phyloP scores from a whole-genome alignment of 768 basidiomycete species.

The Tylopilus vinaceipallidus region DNA sequence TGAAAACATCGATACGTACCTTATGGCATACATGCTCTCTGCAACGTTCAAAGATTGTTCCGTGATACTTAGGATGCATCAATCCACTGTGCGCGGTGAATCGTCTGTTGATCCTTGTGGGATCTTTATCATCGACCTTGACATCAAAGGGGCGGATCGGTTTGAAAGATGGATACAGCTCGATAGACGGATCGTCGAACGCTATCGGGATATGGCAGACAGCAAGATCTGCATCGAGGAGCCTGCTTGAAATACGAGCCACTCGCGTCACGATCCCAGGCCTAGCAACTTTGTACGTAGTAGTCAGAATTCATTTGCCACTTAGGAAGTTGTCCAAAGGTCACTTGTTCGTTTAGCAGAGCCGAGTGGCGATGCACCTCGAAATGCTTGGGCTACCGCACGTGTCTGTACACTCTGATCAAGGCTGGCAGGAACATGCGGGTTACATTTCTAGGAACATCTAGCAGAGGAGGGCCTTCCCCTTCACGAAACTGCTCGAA shows the following conservation, averaged over 20 bases:
- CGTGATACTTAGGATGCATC: slow-evolving; percentile 44
- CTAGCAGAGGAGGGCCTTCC: slow-evolving; percentile 73
- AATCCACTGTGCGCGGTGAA: slow-evolving; percentile 4
- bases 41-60: slow-evolving; percentile 99
- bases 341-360: no score
- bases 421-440: slow-evolving; percentile 47
- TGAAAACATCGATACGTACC: slow-evolving; percentile 55
- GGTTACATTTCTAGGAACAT: slow-evolving; percentile 75
- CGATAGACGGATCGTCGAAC: slow-evolving; percentile 62
- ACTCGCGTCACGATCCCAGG: no score
- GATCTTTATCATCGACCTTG: slow-evolving; percentile 82
- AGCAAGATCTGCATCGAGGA: slow-evolving; percentile 25
- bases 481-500: slow-evolving; percentile 75
- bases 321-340: no score
- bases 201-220: slow-evolving; percentile 31
- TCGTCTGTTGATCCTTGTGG: slow-evolving; percentile 35
- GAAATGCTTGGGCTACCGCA: no score
- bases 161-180: slow-evolving; percentile 70
- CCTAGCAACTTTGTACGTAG: not conserved
- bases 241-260: no score
- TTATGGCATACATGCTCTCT: slow-evolving; percentile 79
- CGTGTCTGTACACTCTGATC: no score
- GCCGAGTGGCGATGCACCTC: no score
- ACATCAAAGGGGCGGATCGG: slow-evolving; percentile 68
- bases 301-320: no score